Conservation (phyloP, 768 basidiomycete species). For the Grammothele lineata region DNA sequence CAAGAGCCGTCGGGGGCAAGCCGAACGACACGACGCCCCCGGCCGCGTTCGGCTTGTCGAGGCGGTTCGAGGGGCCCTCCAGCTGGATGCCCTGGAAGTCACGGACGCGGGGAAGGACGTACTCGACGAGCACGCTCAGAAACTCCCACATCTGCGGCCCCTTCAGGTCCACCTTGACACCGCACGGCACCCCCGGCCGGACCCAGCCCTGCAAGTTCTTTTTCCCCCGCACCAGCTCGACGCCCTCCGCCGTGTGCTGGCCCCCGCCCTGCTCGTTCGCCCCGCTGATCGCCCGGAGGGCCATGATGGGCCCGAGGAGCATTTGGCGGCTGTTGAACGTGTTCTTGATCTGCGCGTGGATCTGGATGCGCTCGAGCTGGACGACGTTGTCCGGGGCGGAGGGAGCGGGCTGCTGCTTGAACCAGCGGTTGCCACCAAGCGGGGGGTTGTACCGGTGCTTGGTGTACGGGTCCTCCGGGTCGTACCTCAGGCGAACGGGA, state of each 20-base stretch:
- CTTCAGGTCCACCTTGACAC: slow-evolving; percentile 86
- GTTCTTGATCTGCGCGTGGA: slow-evolving; percentile 86
- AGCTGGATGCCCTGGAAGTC: slow-evolving; percentile 85
- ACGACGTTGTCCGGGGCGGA: slow-evolving; percentile 68
- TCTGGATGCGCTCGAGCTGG: slow-evolving; percentile 73
- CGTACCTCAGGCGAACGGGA: slow-evolving; percentile 61
- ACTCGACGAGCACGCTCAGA: slow-evolving; percentile 81
- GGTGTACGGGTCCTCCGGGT: slow-evolving; percentile 78
- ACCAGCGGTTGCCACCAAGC: slow-evolving; percentile 64
- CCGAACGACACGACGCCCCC: slow-evolving; percentile 90
- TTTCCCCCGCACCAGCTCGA: slow-evolving; percentile 70
- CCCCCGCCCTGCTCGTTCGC: slow-evolving; percentile 76
- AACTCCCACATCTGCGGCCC: slow-evolving; percentile 96
- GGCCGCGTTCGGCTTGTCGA: slow-evolving; percentile 70
- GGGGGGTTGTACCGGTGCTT: slow-evolving; percentile 73
- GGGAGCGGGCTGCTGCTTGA: slow-evolving; percentile 64
- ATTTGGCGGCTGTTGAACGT: slow-evolving; percentile 65
- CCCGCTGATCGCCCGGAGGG: slow-evolving; percentile 82
- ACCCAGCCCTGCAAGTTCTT: slow-evolving; percentile 80
- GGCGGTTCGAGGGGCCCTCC: slow-evolving; percentile 66
- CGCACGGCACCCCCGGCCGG: slow-evolving; percentile 74
- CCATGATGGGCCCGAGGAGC: slow-evolving; percentile 83
- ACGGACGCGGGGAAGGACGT: slow-evolving; percentile 90
- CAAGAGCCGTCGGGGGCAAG: slow-evolving; percentile 78
- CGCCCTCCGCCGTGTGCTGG: slow-evolving; percentile 61